phyloP scores from a whole-genome alignment of 441 rosid species.

The Corymbia citriodora region DNA sequence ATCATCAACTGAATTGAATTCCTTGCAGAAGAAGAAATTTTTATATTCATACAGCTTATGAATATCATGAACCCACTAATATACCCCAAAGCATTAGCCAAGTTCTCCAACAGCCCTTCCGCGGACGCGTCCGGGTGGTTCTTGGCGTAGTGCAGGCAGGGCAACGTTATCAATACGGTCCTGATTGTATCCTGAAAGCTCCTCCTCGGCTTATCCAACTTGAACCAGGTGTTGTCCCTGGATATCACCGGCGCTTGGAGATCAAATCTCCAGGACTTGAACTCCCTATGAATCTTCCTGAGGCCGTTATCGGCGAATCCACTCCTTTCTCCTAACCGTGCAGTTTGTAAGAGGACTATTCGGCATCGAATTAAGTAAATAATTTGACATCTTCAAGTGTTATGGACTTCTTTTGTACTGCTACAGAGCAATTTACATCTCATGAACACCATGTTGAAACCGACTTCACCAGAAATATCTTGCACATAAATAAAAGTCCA shows the following conservation, averaged over 20 bases:
- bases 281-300: slow-evolving; percentile 42
- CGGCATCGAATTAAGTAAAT: too few species aligned
- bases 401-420: too few species aligned
- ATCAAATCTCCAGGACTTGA: slow-evolving; percentile 72
- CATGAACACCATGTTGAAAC: not conserved
- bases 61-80: not conserved
- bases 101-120: slow-evolving; percentile 56
- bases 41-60: not conserved
- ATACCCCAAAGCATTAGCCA: slow-evolving; percentile 58
- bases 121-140: slow-evolving; percentile 48
- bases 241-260: slow-evolving; percentile 60
- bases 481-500: not conserved
- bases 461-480: not conserved
- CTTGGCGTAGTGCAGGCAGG: slow-evolving; percentile 47
- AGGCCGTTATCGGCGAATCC: slow-evolving; percentile 42
- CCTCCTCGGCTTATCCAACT: slow-evolving; percentile 74
- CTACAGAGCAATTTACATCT: too few species aligned
- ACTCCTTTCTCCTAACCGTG: too few species aligned
- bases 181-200: slow-evolving; percentile 43
- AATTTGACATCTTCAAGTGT: too few species aligned
- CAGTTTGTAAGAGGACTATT: too few species aligned
- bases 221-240: slow-evolving; percentile 54
- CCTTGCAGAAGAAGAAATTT: not conserved
- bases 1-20: not conserved
- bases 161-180: slow-evolving; percentile 43